These are phyloP conservation scores for Amylostereum chailletii DNA, from an alignment of 1,284 basidiomycete species.

Conservation along the genomic window DNA sequence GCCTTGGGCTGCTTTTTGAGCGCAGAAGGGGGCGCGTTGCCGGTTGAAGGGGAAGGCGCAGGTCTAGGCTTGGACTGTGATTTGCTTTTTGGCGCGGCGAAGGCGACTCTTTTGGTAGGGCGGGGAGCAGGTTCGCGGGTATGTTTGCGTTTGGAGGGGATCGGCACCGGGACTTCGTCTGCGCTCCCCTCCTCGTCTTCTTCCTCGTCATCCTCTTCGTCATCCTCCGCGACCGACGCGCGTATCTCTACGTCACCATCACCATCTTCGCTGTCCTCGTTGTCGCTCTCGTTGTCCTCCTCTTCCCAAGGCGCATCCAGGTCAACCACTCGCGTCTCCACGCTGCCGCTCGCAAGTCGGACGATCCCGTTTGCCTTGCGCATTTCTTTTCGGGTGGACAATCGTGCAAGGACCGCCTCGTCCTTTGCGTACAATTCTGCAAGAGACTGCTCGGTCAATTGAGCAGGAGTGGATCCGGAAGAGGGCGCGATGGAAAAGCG, in stretches of 20 bases:
- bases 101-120: conserved; percentile 43
- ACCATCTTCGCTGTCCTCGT: conserved; percentile 26
- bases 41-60: background rate
- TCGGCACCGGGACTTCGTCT: conserved; percentile 18
- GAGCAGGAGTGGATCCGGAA: conserved; percentile 12
- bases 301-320: conserved; percentile 48
- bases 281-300: conserved; percentile 20
- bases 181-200: conserved; percentile 14
- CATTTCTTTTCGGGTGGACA: conserved; percentile 54
- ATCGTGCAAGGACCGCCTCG: conserved; percentile 34
- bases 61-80: background rate
- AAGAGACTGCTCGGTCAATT: conserved; percentile 9
- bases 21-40: background rate
- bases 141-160: conserved; percentile 38
- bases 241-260: conserved; percentile 7
- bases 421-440: conserved; percentile 33
- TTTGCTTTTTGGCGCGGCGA: conserved; percentile 13
- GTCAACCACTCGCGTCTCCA: conserved; percentile 45
- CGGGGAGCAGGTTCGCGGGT: conserved; percentile 17
- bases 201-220: conserved; percentile 15
- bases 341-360: conserved; percentile 38
- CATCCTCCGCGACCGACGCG: conserved; percentile 8
- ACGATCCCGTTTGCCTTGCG: conserved; percentile 55
- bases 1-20: conserved; percentile 2
- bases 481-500: conserved; percentile 66